These are phyloP conservation scores for Inga laurina DNA, from an alignment of 306 rosid genomes.

Conservation along the genomic window DNA sequence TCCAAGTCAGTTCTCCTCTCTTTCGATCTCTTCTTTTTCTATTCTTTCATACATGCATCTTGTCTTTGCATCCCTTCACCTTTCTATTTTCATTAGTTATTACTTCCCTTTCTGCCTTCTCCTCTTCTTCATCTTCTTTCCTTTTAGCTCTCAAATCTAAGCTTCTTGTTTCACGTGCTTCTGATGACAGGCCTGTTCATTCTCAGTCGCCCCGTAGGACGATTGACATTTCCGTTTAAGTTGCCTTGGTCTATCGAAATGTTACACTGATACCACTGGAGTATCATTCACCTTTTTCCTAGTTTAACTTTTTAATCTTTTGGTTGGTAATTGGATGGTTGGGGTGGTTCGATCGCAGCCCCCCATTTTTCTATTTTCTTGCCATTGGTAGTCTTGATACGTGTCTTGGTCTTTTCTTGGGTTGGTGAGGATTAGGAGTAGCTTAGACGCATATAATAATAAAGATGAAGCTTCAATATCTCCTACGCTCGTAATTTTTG, in stretches of 20 bases:
- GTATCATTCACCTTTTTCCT: neutral
- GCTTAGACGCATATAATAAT: conserved; percentile 12
- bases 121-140: neutral
- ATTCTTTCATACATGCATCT: neutral
- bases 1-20: conserved; percentile 47
- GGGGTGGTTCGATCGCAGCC: conserved; percentile 33
- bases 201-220: neutral
- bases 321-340: conserved; percentile 30
- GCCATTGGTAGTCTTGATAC: neutral
- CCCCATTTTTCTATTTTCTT: neutral
- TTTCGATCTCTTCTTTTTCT: neutral
- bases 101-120: neutral
- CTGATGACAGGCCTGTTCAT: neutral
- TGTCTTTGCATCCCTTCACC: neutral
- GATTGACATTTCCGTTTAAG: neutral
- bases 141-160: neutral
- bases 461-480: conserved; percentile 10
- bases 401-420: conserved; percentile 1
- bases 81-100: neutral
- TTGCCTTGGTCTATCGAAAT: neutral
- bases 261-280: neutral
- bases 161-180: neutral
- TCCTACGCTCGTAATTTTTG: neutral
- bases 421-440: conserved; percentile 34
- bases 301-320: neutral